Percentiles rank a stretch among this genome's conserved stretches.
Conservation (phyloP, 139 green algal genomes). For the Chlamydomonas sp. region DNA sequence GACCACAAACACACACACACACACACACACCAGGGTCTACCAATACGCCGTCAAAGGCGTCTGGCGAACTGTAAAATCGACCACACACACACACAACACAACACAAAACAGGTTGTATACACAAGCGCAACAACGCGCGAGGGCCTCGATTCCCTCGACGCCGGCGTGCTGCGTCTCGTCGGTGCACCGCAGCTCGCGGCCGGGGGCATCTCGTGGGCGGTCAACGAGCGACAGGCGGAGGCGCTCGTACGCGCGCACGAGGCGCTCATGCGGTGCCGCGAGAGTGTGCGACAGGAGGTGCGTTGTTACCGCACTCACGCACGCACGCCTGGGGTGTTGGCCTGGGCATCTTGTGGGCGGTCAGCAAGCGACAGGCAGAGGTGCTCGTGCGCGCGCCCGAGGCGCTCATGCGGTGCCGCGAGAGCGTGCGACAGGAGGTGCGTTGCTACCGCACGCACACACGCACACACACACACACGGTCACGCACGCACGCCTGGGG, state of each 20-base stretch:
- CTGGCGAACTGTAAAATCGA: too few relatives aligned
- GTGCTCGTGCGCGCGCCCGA: slow-evolving; percentile 63
- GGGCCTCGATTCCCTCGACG: slow-evolving; percentile 59
- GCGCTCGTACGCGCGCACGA: slow-evolving; percentile 63
- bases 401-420: slow-evolving; percentile 39
- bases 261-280: slow-evolving; percentile 39
- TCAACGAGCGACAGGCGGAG: slow-evolving; percentile 87
- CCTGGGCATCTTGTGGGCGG: slow-evolving; percentile 74
- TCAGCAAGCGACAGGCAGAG: slow-evolving; percentile 87
- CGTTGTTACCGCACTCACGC: too few relatives aligned
- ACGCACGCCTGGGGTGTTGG: too few relatives aligned
- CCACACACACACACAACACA: neutral
- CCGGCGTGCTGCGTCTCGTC: slow-evolving; percentile 24
- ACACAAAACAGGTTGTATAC: slow-evolving; percentile 28
- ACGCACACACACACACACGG: too few relatives aligned
- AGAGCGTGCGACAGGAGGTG: slow-evolving; percentile 43
- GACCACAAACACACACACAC: too few relatives aligned
- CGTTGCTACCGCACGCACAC: too few relatives aligned
- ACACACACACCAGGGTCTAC: too few relatives aligned
- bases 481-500: too few relatives aligned
- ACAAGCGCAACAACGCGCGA: slow-evolving; percentile 52
- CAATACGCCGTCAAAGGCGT: too few relatives aligned
- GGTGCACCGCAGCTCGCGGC: slow-evolving; percentile 43
- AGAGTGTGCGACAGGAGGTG: slow-evolving; percentile 43
- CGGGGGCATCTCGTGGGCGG: slow-evolving; percentile 73